Evolutionary conservation across 2,329 filamentous ascomycete species (phyloP).

Genomic region (Aspergillus thermomutatus): DNA sequence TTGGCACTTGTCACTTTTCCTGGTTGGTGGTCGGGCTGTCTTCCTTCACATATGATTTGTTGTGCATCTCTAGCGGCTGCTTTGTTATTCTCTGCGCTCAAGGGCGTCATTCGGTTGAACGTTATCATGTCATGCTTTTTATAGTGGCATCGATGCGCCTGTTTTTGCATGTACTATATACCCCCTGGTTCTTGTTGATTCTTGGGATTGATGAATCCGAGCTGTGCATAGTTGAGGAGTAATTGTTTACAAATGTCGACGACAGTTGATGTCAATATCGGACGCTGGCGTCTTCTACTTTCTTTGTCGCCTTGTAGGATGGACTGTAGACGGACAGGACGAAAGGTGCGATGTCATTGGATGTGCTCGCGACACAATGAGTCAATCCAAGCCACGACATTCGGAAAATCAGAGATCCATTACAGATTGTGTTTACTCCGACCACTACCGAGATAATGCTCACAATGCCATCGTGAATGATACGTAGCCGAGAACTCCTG

Average conservation of each 20-base stretch:
- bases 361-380: background rate
- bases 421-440: background rate
- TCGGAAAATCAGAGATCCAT: no score
- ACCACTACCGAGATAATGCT: background rate
- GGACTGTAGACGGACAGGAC: background rate
- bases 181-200: conserved; percentile 7
- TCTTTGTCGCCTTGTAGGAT: background rate
- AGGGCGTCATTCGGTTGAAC: background rate
- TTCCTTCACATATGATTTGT: background rate
- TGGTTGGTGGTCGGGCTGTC: background rate
- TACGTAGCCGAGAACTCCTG: background rate
- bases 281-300: background rate
- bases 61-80: conserved; percentile 3
- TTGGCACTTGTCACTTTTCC: conserved; percentile 12
- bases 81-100: background rate
- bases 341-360: background rate
- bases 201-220: conserved; percentile 4
- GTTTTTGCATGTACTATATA: conserved; percentile 8
- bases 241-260: background rate
- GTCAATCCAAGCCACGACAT: background rate
- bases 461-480: background rate
- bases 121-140: background rate
- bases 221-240: background rate
- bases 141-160: background rate
- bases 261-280: no score